Evolutionary conservation across 257 asterid species (phyloP).

Genomic region (Solanum clarkiae): DNA sequence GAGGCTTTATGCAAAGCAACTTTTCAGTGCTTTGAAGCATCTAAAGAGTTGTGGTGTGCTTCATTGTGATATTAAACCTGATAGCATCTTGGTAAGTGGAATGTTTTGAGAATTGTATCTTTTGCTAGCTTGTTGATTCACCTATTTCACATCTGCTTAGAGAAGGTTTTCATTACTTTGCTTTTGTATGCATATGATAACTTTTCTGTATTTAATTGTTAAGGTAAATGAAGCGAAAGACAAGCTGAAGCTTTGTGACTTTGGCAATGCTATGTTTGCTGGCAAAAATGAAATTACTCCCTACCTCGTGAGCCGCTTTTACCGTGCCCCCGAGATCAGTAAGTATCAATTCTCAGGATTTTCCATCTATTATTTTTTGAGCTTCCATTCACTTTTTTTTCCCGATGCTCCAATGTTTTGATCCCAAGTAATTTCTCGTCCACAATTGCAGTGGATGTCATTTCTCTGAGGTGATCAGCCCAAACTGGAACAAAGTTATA

Average conservation of each 20-base stretch:
- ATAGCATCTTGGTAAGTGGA: conserved; percentile 84
- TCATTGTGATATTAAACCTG: conserved; percentile 98
- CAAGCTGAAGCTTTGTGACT: conserved; percentile 85
- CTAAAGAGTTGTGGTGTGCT: conserved; percentile 87
- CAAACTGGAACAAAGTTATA: too few species aligned
- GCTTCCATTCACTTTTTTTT: neutral
- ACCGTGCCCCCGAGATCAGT: conserved; percentile 96
- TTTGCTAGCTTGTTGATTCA: neutral
- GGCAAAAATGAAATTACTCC: conserved; percentile 96
- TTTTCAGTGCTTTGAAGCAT: conserved; percentile 88
- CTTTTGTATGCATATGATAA: neutral
- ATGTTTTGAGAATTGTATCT: neutral
- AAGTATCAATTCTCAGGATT: conserved; percentile 12
- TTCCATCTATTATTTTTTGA: neutral
- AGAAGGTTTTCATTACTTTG: neutral
- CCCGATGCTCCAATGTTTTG: neutral
- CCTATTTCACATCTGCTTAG: neutral
- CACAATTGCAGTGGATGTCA: too few species aligned
- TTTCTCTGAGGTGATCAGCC: too few species aligned
- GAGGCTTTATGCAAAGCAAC: conserved; percentile 93
- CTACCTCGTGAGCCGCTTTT: conserved; percentile 91
- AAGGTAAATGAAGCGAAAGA: conserved; percentile 90
- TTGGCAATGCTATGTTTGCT: conserved; percentile 98
- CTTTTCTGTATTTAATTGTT: neutral
- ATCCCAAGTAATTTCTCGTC: neutral